Evolutionary conservation across 176 grass and related monocot species (phyloP), one percentile per base, ranked within the genome.

Genomic region (Ensete ventricosum): DNA sequence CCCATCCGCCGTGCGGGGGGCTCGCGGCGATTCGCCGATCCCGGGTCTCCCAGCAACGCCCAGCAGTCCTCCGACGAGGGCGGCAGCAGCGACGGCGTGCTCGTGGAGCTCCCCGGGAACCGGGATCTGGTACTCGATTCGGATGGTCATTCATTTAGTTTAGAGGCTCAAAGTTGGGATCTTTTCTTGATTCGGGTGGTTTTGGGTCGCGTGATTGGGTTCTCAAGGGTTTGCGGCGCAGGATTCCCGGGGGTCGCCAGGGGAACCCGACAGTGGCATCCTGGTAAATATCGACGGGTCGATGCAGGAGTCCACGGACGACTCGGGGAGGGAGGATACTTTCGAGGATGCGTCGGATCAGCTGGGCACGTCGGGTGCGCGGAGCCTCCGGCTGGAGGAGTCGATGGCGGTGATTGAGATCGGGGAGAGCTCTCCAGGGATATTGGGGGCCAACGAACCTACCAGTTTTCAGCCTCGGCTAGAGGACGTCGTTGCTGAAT

Each of bases 11-110:
- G 26, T 13, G 25, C 12, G 34, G 67, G 19, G 14, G 74, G n/a
- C 27, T 26, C 55, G 27, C 60, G 57, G 2, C 55, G 26, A 1
- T 11, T 17, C 67, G 49, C 86, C 58, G 53, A 76, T 51, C 74
- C 74, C 4, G 65, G 77, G 34, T 86, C 90, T 1, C 84, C 84
- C 67, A 82, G 70, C 73, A 79, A 82, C 53, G 70, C 52, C 75
- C 84, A 75, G 69, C 83, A 81, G 27, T 87, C 89, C 62, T 93
- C 88, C 14, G 93, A 97, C 51, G 93, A 97, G 82, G 81, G 90
- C 52, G 86, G 87, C 55, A 98, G 90, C 85, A 98, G 95, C 82
- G 95, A 98, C 52, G 95, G 95, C 29, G 95, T 98, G 74, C 90
- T 98, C 52, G 95, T 98, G 50, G 90, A 98, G 75, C 90, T 98